Evolutionary conservation across 768 basidiomycete genomes (phyloP).

Genomic region (Boletellus ananiceps): DNA sequence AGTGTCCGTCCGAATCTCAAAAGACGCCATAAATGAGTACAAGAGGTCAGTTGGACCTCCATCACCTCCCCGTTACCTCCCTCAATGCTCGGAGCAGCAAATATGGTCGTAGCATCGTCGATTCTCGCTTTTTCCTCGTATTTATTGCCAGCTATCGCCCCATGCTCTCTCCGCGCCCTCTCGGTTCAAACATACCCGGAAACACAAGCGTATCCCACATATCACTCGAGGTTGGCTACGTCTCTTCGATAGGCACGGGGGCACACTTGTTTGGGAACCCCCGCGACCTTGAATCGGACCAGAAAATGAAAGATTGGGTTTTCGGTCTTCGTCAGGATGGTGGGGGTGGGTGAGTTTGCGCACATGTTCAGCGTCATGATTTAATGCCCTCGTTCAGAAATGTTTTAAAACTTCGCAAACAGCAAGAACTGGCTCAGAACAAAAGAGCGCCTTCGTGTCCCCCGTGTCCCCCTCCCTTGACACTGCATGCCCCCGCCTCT

Average conservation of each 20-base stretch:
- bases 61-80: neutral
- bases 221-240: conserved; percentile 48
- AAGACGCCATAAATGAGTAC: conserved; percentile 45
- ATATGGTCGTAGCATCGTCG: conserved; percentile 36
- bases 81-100: conserved; percentile 16
- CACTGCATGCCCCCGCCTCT: neutral
- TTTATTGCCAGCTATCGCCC: conserved; percentile 47
- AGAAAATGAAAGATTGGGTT: conserved; percentile 47
- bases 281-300: conserved; percentile 38
- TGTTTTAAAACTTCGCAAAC: conserved; percentile 43
- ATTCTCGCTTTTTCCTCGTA: conserved; percentile 44
- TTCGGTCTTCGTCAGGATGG: conserved; percentile 52
- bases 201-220: conserved; percentile 43
- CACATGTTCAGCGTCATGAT: neutral
- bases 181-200: conserved; percentile 28
- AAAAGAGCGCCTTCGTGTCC: conserved; percentile 4
- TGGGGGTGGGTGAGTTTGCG: conserved; percentile 53
- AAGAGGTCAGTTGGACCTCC: conserved; percentile 30
- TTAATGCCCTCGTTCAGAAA: conserved; percentile 30
- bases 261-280: conserved; percentile 49
- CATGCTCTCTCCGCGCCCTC: conserved; percentile 51
- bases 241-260: conserved; percentile 41
- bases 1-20: conserved; percentile 53
- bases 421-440: conserved; percentile 18
- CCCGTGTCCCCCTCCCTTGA: conserved; percentile 6